Evolutionary conservation across 139 green algal genomes (phyloP), one percentile per base, ranked within the genome.

Genomic region (Chlorella sp.): DNA sequence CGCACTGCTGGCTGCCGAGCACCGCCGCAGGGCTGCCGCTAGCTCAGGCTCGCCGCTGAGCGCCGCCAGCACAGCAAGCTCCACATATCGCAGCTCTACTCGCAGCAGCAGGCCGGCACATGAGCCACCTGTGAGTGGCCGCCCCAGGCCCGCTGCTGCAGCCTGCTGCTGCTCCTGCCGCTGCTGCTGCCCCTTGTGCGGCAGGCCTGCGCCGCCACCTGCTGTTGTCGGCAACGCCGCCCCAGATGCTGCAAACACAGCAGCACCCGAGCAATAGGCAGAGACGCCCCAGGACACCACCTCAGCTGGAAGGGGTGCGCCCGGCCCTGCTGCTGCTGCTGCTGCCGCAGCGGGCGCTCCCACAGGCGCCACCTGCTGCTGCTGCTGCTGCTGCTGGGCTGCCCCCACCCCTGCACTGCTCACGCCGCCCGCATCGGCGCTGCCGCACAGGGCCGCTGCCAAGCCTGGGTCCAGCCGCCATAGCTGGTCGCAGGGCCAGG

Each of bases 11-110:
- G 17, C 60, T n/a, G 60, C 41, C 43, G 83, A 41, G 36, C 41
- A 67, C 13, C 51, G 51, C 51, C 24, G 51, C 11, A 60, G 54
- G 30, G 58, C 83, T 48, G 65, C 77, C 7, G 24, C 41, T 67
- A 87, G 40, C 20, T 65, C 83, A 1, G 68, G 67, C 40, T 87
- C 44, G 16, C 51, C n/a, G 51, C 72, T 87, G 20, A 87, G 38
- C 22, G 76, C 58, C 4, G 83, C 83, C 28, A 87, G 83, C 30
- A 75, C 58, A 2, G 67, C 58, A 22, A 88, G 84, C 73, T 88
- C 76, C 8, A 60, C 44, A 41, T 80, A 34, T 58, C 28, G 65
- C 41, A 88, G 26, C 43, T 80, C 58, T 6, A 80, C 28, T 3
- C 36, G 32, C 56, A 88, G 20, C 20, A 76, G 60, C 36, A 77